Conservation (phyloP, 2,329 filamentous ascomycete genomes). For the Fusarium sp. region DNA sequence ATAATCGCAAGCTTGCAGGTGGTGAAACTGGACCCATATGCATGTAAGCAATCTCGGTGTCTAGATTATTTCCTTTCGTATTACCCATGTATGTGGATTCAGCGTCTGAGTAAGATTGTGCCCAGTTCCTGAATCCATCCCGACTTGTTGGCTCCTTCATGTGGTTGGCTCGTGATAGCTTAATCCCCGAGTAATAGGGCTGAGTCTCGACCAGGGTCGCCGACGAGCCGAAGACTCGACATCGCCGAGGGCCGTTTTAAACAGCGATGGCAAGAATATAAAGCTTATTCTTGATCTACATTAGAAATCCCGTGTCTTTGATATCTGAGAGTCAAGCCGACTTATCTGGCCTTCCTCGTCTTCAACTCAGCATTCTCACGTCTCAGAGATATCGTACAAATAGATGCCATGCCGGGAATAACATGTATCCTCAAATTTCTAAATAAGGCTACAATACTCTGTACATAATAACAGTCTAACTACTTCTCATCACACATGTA, state of each 20-base stretch:
- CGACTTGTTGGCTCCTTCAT: not conserved
- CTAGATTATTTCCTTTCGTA: not conserved
- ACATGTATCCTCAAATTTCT: not conserved
- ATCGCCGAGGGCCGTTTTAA: not conserved
- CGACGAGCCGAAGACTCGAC: conserved; percentile 7
- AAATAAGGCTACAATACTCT: not conserved
- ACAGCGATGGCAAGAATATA: not conserved
- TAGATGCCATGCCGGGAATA: not conserved
- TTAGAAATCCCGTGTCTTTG: not conserved
- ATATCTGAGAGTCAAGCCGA: not conserved
- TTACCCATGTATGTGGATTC: not conserved
- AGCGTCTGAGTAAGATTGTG: not conserved
- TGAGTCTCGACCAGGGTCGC: conserved; percentile 19
- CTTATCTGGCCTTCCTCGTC: not conserved
- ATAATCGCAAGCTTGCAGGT: not conserved
- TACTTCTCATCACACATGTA: not conserved
- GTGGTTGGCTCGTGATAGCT: not conserved
- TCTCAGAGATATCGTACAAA: not conserved
- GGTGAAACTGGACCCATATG: not conserved
- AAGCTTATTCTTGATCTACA: not conserved
- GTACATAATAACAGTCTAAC: not conserved
- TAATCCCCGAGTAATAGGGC: conserved; percentile 11
- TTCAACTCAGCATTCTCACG: not conserved
- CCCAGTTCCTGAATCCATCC: not conserved
- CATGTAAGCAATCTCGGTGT: not conserved